phyloP scores from a whole-genome alignment of 441 rosid genomes.

The Mallotus japonicus region DNA sequence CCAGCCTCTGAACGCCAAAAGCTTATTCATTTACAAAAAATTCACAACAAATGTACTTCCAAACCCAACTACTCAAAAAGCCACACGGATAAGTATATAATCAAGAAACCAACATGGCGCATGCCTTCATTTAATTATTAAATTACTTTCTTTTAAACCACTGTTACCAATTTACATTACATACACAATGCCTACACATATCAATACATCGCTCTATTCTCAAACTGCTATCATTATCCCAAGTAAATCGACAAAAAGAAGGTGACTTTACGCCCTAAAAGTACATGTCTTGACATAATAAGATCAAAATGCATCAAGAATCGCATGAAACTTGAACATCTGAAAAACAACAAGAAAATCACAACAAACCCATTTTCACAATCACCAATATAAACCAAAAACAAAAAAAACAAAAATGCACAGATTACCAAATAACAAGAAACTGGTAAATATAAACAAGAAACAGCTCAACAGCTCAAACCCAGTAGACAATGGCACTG shows the following conservation, averaged over 20 bases:
- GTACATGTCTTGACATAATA: not conserved
- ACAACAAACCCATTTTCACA: slow-evolving; percentile 14
- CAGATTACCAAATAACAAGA: slow-evolving; percentile 13
- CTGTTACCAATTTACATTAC: not conserved
- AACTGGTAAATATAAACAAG: not conserved
- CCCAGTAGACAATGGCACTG: slow-evolving; percentile 20
- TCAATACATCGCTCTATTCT: not conserved
- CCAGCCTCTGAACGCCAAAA: not conserved
- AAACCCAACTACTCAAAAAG: slow-evolving; percentile 4
- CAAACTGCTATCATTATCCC: slow-evolving; percentile 5
- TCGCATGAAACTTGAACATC: slow-evolving; percentile 2
- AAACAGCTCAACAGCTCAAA: slow-evolving; percentile 13
- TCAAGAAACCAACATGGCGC: not conserved
- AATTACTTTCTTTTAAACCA: slow-evolving; percentile 4
- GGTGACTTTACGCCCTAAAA: slow-evolving; percentile 7
- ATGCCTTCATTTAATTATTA: not conserved
- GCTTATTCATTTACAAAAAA: slow-evolving; percentile 1
- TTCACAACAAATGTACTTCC: not conserved
- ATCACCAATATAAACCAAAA: slow-evolving; percentile 1
- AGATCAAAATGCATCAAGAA: not conserved
- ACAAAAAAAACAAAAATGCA: not conserved
- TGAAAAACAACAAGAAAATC: slow-evolving; percentile 12
- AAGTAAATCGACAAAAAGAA: not conserved
- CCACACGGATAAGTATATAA: not conserved
- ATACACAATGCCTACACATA: not conserved